phyloP scores from a whole-genome alignment of 306 rosid genomes.

The Cucumis hystrix region DNA sequence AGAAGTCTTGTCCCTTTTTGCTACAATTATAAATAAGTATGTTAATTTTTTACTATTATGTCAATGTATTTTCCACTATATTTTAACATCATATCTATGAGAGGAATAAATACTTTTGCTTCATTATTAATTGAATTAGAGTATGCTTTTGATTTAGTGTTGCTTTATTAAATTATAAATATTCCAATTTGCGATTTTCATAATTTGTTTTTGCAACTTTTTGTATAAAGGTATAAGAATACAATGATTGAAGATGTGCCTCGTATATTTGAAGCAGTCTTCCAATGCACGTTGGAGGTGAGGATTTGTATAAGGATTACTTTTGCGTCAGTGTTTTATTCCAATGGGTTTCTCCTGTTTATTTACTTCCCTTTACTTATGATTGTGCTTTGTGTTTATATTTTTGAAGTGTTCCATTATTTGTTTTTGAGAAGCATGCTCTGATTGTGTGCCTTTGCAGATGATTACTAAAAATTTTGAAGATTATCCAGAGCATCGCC shows the following conservation, averaged over 20 bases:
- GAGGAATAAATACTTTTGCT: neutral
- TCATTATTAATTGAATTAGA: neutral
- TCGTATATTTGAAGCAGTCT: conserved; percentile 95
- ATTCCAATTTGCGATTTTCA: neutral
- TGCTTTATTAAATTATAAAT: neutral
- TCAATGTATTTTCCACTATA: neutral
- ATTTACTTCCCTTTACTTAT: neutral
- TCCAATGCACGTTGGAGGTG: conserved; percentile 97
- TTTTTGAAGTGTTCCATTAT: neutral
- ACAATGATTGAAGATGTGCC: conserved; percentile 92
- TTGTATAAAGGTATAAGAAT: conserved; percentile 54
- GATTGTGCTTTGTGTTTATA: neutral
- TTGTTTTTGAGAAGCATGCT: neutral
- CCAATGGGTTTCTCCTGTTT: neutral
- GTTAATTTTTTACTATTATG: conserved; percentile 6
- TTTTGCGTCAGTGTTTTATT: neutral
- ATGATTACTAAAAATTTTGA: conserved; percentile 93
- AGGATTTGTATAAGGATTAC: conserved; percentile 6
- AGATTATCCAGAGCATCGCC: conserved; percentile 97
- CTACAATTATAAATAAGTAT: conserved; percentile 89
- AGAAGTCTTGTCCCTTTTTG: conserved; percentile 94
- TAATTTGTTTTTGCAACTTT: neutral
- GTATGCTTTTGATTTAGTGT: neutral
- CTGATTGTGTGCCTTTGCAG: conserved; percentile 18
- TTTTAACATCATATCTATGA: neutral